These are phyloP conservation scores for Polygonum maritimum DNA, from an alignment of 148 eudicot genomes.

Conservation along the genomic window DNA sequence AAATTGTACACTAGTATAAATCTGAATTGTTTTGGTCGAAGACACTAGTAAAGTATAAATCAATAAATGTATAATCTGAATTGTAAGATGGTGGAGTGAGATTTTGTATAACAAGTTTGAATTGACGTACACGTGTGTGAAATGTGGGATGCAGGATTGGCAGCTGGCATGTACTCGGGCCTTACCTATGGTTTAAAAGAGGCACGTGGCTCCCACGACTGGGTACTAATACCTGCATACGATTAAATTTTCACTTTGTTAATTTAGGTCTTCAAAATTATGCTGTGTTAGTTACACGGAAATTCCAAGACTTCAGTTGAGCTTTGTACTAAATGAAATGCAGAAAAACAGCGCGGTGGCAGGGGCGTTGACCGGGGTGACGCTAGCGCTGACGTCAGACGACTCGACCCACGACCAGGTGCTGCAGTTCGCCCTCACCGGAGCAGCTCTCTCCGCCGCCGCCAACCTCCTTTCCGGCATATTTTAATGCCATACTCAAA, in stretches of 20 bases:
- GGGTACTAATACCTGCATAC: constrained; percentile 36
- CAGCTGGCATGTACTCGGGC: constrained; percentile 89
- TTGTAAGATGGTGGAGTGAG: no score
- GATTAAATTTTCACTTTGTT: no score
- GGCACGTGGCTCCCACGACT: constrained; percentile 91
- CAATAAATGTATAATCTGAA: no score
- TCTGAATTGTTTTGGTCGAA: no score
- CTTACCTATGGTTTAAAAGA: constrained; percentile 88
- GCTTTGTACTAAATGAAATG: background rate
- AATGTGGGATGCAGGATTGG: constrained; percentile 40
- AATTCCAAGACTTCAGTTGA: background rate
- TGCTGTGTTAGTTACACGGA: background rate
- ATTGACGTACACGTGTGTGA: no score
- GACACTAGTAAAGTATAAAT: no score
- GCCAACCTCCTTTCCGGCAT: constrained; percentile 74
- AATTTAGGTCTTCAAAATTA: no score
- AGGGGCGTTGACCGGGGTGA: constrained; percentile 83
- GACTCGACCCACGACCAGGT: constrained; percentile 69
- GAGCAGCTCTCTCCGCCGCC: constrained; percentile 90
- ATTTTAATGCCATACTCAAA: constrained; percentile 20
- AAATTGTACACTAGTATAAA: no score
- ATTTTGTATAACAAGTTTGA: no score
- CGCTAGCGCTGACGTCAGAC: constrained; percentile 57
- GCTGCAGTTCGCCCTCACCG: constrained; percentile 86
- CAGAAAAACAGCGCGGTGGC: constrained; percentile 95